Percentiles rank a stretch among this genome's conserved stretches.
Conservation (phyloP, 805 yeast genomes). For the Candida schatavii region DNA sequence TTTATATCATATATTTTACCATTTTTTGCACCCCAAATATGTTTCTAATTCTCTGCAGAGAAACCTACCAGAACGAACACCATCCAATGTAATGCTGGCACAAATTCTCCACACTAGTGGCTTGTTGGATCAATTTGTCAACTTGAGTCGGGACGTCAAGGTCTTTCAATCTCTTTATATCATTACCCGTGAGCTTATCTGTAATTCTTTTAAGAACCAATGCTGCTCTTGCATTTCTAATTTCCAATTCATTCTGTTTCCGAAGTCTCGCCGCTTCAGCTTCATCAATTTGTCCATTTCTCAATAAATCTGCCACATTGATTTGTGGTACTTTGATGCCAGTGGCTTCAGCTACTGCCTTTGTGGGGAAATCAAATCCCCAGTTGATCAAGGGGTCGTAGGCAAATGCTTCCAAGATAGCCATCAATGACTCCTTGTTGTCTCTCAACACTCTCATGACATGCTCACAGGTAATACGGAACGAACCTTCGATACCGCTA, state of each 20-base stretch:
- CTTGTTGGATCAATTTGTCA: slow-evolving; percentile 90
- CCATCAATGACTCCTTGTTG: slow-evolving; percentile 95
- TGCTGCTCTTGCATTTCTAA: slow-evolving; percentile 86
- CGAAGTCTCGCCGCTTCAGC: slow-evolving; percentile 72
- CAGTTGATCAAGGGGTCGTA: slow-evolving; percentile 97
- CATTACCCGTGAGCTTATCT: slow-evolving; percentile 92
- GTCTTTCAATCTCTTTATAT: slow-evolving; percentile 68
- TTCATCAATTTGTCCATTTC: slow-evolving; percentile 73
- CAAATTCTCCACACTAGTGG: slow-evolving; percentile 91
- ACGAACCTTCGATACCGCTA: slow-evolving; percentile 96
- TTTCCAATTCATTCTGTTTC: slow-evolving; percentile 65
- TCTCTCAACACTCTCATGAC: slow-evolving; percentile 94
- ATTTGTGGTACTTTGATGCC: slow-evolving; percentile 66
- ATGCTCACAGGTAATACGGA: slow-evolving; percentile 93
- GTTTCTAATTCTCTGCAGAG: too few species aligned
- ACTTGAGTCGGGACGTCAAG: slow-evolving; percentile 87
- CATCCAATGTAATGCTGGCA: slow-evolving; percentile 98
- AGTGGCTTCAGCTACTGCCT: slow-evolving; percentile 70
- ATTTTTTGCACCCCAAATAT: too few species aligned
- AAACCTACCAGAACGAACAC: slow-evolving; percentile 93
- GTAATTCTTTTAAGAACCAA: slow-evolving; percentile 86
- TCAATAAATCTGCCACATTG: slow-evolving; percentile 66
- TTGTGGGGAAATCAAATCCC: slow-evolving; percentile 94
- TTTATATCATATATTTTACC: too few species aligned
- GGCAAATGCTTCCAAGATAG: slow-evolving; percentile 96